Base-by-base conservation (phyloP, 1,284 basidiomycete species). In the Austroboletus olivaceoglutinosus region DNA sequence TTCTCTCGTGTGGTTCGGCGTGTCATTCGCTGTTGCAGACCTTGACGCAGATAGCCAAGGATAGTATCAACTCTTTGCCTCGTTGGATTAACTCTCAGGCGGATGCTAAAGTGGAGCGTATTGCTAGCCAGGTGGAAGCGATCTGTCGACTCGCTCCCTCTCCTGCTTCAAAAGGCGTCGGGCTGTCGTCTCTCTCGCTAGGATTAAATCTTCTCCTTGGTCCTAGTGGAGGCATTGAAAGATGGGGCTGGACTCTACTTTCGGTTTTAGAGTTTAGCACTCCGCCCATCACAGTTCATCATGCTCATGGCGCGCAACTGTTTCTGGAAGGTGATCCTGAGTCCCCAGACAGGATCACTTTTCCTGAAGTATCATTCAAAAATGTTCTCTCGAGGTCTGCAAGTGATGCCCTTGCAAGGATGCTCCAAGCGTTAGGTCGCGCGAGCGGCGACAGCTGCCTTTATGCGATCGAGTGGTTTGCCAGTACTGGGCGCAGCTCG, bases 161-260 rank as follows among this genome's bases (percentile, higher is more conserved):
- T n/a, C 48, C 60, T 18, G 6, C 45, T 27, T 47, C 56, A 4
- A 58, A 60, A 34, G 27, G 50, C 18, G 42, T 54, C 19, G 60
- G 68, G 27, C 59, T 78, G 34, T 52, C 68, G 10, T 61, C 74
- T n/a, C 73, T 88, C 33, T 73, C 77, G 11, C 62, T 70, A 19
- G 83, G 82, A 29, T 75, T 93, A 6, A 80, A 78, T 4, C 78
- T 79, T 47, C 74, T 96, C 6, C 76, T 95, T 1, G 92, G 93
- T 4, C 87, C 92, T 0, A 77, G 74, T 0, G 93, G 93, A 5
- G 84, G 87, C 0, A 83, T 96, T 18, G 90, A 95, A 60, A 85
- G 85, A 66, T 96, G 93, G 93, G 90, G 90, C 2, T 92, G 87
- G 85, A 80, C 82, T 38, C 64, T 96, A 2, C 75, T 96, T 25